Conservation (phyloP, 441 rosid genomes). For the Sinapis alba region DNA sequence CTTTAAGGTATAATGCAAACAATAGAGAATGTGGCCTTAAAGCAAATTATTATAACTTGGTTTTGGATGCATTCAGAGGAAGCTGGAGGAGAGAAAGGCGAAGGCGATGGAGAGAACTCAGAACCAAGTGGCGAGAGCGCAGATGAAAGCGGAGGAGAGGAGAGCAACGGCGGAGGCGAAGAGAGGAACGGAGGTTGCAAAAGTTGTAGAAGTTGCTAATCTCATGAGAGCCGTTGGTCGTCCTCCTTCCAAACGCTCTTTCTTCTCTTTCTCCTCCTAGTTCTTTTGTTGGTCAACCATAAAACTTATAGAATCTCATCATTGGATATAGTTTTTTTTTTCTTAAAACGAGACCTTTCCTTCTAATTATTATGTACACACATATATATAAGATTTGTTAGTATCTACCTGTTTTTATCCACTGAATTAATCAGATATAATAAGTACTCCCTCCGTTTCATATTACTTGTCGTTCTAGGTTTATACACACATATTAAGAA, state of each 20-base stretch:
- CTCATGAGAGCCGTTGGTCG: slow-evolving; percentile 83
- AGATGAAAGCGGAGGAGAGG: slow-evolving; percentile 78
- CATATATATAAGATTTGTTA: background rate
- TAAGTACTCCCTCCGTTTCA: too few species aligned
- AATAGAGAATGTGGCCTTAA: background rate
- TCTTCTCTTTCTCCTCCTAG: slow-evolving; percentile 47
- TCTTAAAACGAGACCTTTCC: background rate
- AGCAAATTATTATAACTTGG: background rate
- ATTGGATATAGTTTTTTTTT: background rate
- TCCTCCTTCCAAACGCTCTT: slow-evolving; percentile 70
- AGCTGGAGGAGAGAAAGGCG: slow-evolving; percentile 80
- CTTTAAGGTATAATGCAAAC: background rate
- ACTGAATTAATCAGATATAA: background rate
- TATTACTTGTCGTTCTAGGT: too few species aligned
- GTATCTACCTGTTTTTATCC: background rate
- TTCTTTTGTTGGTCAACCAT: background rate
- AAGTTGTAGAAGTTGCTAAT: slow-evolving; percentile 67
- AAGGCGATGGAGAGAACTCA: slow-evolving; percentile 83
- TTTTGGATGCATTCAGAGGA: slow-evolving; percentile 54
- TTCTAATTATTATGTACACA: background rate
- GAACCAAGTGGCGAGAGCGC: slow-evolving; percentile 70
- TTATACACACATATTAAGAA: too few species aligned
- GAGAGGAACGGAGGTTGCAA: slow-evolving; percentile 75
- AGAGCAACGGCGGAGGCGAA: slow-evolving; percentile 81
- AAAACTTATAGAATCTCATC: background rate